Evolutionary conservation across 768 basidiomycete genomes (phyloP).

Genomic region (Ephemerocybe angulata): DNA sequence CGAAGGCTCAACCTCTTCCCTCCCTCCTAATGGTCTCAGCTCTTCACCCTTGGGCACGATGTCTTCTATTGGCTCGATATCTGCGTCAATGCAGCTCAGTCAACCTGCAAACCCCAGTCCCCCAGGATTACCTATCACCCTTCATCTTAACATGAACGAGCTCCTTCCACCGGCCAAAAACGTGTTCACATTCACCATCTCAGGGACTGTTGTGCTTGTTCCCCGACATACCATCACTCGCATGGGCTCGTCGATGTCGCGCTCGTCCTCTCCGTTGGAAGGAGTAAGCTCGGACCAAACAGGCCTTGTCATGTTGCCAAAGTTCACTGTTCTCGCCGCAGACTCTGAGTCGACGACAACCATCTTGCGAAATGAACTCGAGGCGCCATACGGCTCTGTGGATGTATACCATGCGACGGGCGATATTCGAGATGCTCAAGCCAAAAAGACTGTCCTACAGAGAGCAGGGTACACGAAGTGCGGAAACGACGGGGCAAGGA

Average conservation of each 20-base stretch:
- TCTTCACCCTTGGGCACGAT: conserved; percentile 35
- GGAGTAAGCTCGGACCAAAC: conserved; percentile 23
- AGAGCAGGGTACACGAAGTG: conserved; percentile 58
- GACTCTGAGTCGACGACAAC: conserved; percentile 59
- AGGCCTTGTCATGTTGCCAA: conserved; percentile 59
- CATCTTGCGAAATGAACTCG: conserved; percentile 57
- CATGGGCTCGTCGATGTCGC: conserved; percentile 17
- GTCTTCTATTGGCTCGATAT: conserved; percentile 49
- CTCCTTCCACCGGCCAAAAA: conserved; percentile 62
- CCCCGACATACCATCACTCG: conserved; percentile 35
- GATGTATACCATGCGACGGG: conserved; percentile 63
- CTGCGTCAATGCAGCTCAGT: conserved; percentile 29
- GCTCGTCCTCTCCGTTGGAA: conserved; percentile 1
- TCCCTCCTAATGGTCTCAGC: conserved; percentile 23
- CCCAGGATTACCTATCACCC: conserved; percentile 62
- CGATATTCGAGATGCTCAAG: conserved; percentile 55
- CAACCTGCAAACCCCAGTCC: conserved; percentile 26
- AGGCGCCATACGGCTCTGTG: conserved; percentile 39
- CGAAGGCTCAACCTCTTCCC: conserved; percentile 40
- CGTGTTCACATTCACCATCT: conserved; percentile 60
- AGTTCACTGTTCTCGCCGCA: conserved; percentile 65
- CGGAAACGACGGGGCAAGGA: conserved; percentile 56
- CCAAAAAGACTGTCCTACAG: conserved; percentile 60
- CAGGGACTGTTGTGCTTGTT: conserved; percentile 60
- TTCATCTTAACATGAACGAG: conserved; percentile 81